phyloP scores from a whole-genome alignment of 2,329 filamentous ascomycete species.

The Paramyrothecium sp. region DNA sequence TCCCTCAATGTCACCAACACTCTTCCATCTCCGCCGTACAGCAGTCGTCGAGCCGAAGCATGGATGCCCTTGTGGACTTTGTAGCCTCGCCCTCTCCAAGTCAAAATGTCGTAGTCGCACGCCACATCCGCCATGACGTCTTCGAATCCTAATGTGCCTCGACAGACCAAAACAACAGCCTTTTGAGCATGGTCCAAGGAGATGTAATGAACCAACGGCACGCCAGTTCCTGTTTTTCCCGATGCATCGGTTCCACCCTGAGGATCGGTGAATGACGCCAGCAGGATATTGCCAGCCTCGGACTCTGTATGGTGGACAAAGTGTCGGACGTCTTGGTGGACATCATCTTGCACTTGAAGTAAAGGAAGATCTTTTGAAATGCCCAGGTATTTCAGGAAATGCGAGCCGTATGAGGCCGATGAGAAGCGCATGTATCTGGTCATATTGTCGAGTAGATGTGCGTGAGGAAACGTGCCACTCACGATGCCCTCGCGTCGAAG shows the following conservation, averaged over 20 bases:
- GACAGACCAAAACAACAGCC: conserved; percentile 70
- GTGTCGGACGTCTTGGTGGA: conserved; percentile 60
- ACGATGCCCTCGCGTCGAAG: conserved; percentile 53
- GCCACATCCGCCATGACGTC: conserved; percentile 73
- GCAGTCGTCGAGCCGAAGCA: conserved; percentile 64
- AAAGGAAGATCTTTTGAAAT: conserved; percentile 52
- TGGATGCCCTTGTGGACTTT: conserved; percentile 75
- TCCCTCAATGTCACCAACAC: conserved; percentile 66
- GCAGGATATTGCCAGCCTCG: conserved; percentile 55
- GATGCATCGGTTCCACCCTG: conserved; percentile 65
- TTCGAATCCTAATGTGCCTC: conserved; percentile 71
- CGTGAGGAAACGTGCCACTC: conserved; percentile 57
- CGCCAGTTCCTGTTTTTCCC: conserved; percentile 63
- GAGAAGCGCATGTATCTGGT: conserved; percentile 66
- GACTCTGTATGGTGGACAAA: conserved; percentile 64
- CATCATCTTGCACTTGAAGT: conserved; percentile 41
- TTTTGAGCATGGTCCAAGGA: conserved; percentile 70
- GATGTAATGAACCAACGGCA: conserved; percentile 72
- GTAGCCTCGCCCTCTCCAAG: conserved; percentile 63
- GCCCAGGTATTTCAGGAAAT: conserved; percentile 62
- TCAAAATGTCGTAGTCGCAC: conserved; percentile 67
- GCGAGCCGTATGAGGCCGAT: conserved; percentile 64
- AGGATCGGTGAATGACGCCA: conserved; percentile 70
- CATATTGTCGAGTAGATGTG: conserved; percentile 61
- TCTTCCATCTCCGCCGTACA: conserved; percentile 65